These are phyloP conservation scores for Aspergillus sp. DNA, from an alignment of 2,329 filamentous ascomycete species.

Conservation along the genomic window DNA sequence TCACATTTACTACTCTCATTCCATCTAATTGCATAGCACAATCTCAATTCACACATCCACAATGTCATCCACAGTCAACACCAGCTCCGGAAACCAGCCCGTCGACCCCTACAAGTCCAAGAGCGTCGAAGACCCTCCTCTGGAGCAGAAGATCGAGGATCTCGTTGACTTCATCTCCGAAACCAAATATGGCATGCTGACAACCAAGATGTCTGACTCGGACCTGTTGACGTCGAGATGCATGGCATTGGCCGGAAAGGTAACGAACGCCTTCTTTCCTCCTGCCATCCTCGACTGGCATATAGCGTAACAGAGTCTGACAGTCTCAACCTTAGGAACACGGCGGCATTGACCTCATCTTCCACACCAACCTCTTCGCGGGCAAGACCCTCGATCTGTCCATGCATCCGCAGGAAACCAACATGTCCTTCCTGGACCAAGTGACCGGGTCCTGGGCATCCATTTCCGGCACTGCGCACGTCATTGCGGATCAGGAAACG, in stretches of 20 bases:
- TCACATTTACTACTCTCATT: neutral
- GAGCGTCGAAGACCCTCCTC: constrained; percentile 68
- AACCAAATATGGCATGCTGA: constrained; percentile 87
- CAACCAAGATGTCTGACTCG: constrained; percentile 63
- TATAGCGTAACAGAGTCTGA: constrained; percentile 1
- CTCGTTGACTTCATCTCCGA: constrained; percentile 68
- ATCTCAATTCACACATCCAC: neutral
- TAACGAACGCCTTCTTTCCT: constrained; percentile 34
- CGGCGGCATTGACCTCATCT: constrained; percentile 77
- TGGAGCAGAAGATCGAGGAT: constrained; percentile 75
- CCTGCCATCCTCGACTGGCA: neutral
- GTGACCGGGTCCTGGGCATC: constrained; percentile 81
- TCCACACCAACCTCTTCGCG: constrained; percentile 88
- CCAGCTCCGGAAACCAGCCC: constrained; percentile 58
- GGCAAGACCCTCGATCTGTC: constrained; percentile 82
- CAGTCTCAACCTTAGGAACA: constrained; percentile 57
- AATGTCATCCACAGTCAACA: neutral
- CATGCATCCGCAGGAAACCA: constrained; percentile 67
- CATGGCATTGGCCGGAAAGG: constrained; percentile 81
- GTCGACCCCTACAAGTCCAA: constrained; percentile 78
- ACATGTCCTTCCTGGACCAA: constrained; percentile 75
- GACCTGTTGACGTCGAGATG: constrained; percentile 74
- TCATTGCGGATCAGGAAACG: constrained; percentile 67
- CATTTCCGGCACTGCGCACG: constrained; percentile 68
- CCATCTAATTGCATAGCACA: neutral